Base-by-base conservation (phyloP, 2,329 filamentous ascomycete genomes). In the Aurifilum marmelostoma region DNA sequence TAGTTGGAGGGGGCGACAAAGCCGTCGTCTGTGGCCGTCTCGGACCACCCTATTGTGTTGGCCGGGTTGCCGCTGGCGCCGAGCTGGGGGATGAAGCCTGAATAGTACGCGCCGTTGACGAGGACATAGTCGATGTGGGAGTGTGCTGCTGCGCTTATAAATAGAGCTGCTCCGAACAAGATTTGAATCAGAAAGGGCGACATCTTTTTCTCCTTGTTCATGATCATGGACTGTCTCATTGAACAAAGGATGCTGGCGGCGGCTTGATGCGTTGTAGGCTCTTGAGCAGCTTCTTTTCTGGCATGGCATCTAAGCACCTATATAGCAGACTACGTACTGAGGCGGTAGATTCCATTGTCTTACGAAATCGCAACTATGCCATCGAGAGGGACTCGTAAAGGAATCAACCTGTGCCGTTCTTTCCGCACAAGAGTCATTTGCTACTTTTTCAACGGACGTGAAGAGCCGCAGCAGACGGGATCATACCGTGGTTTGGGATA, bases 11-110 rank as follows among this genome's bases (percentile, higher is more conserved):
- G 82, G 21, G 81, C 76, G 68, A 89, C 79, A 75, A 83, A 89
- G 39, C 86, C 86, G 72, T 84, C 81, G 74, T 88, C 85, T 0
- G 76, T 73, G 50, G 83, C 82, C 7, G 80, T 76, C 60, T 82
- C 83, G 21, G 80, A 81, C 88, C 88, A 90, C 71, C 83, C 88
- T 65, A 87, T 83, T 32, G 79, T 65, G 60, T 73, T 69, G 50
- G 72, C 62, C 16, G 75, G 69, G 47, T 69, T 72, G 52, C 68
- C 72, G 52, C 59, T 1, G 32, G 56, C 56, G n/a, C 63, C 65
- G 1, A 69, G 67, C 7, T 72, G 72, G 3, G 76, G 73, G 60
- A 82, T 73, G 75, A 80, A 84, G 56, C 83, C 83, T 34, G 77
- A 72, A 74, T 83, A 83, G 73, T 79, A 82, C 4, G 75, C 76